Evolutionary conservation across 768 basidiomycete genomes (phyloP).

Genomic region (Leccinum broughii): DNA sequence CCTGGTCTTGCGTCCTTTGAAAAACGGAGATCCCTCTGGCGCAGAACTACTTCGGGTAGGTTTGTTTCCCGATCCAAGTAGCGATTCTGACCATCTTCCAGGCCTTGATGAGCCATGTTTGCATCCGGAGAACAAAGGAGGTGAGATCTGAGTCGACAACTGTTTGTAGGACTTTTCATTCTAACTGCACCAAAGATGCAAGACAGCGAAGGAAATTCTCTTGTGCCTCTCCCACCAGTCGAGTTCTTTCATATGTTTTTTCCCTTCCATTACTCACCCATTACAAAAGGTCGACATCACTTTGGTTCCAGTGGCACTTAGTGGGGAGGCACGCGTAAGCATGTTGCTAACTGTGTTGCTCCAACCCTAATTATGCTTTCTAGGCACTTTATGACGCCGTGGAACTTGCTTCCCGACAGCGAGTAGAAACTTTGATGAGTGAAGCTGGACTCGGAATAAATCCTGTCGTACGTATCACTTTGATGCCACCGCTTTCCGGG

Average conservation of each 20-base stretch:
- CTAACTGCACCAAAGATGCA: slow-evolving; percentile 63
- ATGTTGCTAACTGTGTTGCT: background rate
- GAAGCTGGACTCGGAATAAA: slow-evolving; percentile 35
- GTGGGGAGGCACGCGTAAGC: slow-evolving; percentile 62
- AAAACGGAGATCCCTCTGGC: slow-evolving; percentile 64
- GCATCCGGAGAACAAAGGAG: slow-evolving; percentile 84
- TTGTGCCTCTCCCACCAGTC: slow-evolving; percentile 77
- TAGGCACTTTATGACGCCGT: slow-evolving; percentile 71
- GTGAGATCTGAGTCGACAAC: slow-evolving; percentile 32
- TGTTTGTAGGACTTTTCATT: background rate
- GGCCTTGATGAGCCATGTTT: slow-evolving; percentile 76
- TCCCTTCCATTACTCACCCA: slow-evolving; percentile 5
- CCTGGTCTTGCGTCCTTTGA: slow-evolving; percentile 75
- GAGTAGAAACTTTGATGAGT: slow-evolving; percentile 57
- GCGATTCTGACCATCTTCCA: slow-evolving; percentile 29
- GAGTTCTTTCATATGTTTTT: slow-evolving; percentile 7
- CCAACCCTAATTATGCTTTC: slow-evolving; percentile 6
- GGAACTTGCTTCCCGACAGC: slow-evolving; percentile 59
- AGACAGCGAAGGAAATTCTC: slow-evolving; percentile 68
- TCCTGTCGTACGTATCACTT: slow-evolving; percentile 38
- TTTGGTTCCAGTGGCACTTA: slow-evolving; percentile 65
- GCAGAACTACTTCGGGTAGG: slow-evolving; percentile 69
- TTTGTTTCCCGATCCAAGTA: slow-evolving; percentile 2
- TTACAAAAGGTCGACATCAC: slow-evolving; percentile 70
- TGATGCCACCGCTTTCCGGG: background rate